Evolutionary conservation across 768 basidiomycete species (phyloP).

Genomic region (Leccinellum luteum): DNA sequence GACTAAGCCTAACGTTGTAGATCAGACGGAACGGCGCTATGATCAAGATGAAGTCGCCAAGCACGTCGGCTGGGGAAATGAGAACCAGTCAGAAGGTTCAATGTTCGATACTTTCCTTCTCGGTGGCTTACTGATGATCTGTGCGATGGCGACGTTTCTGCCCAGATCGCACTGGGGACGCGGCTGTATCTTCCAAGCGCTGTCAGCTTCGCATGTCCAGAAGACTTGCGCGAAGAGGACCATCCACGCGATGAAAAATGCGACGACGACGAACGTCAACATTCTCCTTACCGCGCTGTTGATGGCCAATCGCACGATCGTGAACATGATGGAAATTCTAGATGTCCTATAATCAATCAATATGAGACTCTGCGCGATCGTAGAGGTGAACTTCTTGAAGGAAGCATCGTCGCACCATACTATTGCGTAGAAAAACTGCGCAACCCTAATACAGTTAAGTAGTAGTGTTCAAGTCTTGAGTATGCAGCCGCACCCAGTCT

Average conservation of each 20-base stretch:
- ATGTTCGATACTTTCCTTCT: background rate
- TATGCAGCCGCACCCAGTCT: background rate
- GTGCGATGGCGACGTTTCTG: background rate
- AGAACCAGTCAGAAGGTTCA: background rate
- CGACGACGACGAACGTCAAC: background rate
- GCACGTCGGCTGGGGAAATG: slow-evolving; percentile 2
- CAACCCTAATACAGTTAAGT: background rate
- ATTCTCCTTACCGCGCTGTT: background rate
- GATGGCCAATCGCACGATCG: background rate
- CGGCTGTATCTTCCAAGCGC: background rate
- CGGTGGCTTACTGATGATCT: background rate
- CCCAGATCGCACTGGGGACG: background rate
- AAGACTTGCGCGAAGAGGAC: slow-evolving; percentile 3
- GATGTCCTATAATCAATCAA: background rate
- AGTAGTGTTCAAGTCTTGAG: background rate
- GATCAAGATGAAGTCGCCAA: slow-evolving; percentile 1
- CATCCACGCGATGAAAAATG: background rate
- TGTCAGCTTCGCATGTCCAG: slow-evolving; percentile 6
- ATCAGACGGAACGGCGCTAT: background rate
- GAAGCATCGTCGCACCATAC: background rate
- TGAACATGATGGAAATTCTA: slow-evolving; percentile 2
- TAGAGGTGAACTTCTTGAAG: background rate
- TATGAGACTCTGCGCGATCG: background rate
- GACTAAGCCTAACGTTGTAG: background rate
- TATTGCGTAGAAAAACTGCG: slow-evolving; percentile 5